Percentiles rank a stretch among this genome's conserved stretches.
Conservation (phyloP, 371 early-diverging fungal species). For the Mortierella sp. region DNA sequence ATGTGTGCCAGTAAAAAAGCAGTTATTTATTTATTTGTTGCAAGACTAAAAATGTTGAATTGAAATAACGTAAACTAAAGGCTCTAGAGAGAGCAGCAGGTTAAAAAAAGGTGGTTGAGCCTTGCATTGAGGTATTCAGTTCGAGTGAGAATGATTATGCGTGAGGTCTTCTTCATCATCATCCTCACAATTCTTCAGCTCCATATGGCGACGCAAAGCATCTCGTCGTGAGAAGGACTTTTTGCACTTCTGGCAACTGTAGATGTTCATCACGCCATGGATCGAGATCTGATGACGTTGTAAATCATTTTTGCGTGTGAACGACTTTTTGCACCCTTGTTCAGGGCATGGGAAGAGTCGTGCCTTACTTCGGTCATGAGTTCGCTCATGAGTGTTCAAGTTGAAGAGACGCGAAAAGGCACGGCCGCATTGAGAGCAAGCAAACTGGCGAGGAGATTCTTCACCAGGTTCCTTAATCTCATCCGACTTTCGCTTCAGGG, state of each 20-base stretch:
- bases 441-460: conserved; percentile 47
- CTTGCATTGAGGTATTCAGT: conserved; percentile 7
- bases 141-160: conserved; percentile 10
- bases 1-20: neutral
- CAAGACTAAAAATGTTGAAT: neutral
- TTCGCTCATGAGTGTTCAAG: conserved; percentile 78
- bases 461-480: conserved; percentile 27
- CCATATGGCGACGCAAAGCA: conserved; percentile 41
- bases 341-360: conserved; percentile 70
- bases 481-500: conserved; percentile 54
- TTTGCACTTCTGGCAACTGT: conserved; percentile 40
- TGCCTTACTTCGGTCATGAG: conserved; percentile 74
- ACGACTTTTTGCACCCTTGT: conserved; percentile 68
- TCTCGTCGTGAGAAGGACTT: conserved; percentile 38
- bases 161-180: conserved; percentile 8
- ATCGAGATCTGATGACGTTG: conserved; percentile 79
- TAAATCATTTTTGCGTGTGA: conserved; percentile 79
- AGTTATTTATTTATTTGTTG: conserved; percentile 6
- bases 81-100: neutral
- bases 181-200: conserved; percentile 37
- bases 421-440: conserved; percentile 63
- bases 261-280: conserved; percentile 62
- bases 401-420: conserved; percentile 81
- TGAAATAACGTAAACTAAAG: neutral
- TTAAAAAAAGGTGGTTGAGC: conserved; percentile 5